Evolutionary conservation across 139 green algal genomes (phyloP).

Genomic region (Choricystis sp.): DNA sequence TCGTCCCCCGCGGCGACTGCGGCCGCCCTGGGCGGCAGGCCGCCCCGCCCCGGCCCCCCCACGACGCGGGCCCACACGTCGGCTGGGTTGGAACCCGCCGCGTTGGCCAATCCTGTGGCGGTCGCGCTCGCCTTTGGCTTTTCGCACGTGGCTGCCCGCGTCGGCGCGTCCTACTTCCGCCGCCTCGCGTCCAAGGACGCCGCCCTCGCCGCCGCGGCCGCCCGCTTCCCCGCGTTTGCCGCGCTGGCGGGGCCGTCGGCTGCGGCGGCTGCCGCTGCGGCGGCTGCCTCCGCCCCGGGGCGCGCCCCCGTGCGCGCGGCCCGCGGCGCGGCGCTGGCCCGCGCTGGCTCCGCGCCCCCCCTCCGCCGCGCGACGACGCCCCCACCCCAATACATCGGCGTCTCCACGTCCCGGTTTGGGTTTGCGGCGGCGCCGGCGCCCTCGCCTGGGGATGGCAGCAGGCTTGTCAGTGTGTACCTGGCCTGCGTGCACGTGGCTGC

Average conservation of each 20-base stretch:
- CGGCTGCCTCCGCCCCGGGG: no score
- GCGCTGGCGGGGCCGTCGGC: neutral
- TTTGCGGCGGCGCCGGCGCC: no score
- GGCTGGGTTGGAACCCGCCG: no score
- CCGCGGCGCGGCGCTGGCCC: neutral
- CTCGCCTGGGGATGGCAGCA: no score
- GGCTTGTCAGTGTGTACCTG: neutral
- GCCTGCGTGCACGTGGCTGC: neutral
- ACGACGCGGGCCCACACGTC: neutral
- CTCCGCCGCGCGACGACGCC: no score
- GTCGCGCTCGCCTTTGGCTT: neutral
- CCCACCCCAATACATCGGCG: no score
- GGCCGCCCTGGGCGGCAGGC: no score
- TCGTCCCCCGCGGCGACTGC: no score
- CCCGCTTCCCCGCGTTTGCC: neutral
- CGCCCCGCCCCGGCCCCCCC: no score
- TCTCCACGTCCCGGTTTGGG: no score
- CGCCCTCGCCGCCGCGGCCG: neutral
- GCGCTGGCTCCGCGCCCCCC: no score
- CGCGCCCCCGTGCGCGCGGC: neutral
- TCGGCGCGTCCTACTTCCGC: neutral
- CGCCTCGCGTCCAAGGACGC: neutral
- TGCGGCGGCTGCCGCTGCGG: no score
- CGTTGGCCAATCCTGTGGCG: neutral
- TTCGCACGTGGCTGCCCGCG: neutral